Evolutionary conservation across 148 eudicot genomes (phyloP), one percentile per base, ranked within the genome.

Genomic region (Camellia granthamiana): DNA sequence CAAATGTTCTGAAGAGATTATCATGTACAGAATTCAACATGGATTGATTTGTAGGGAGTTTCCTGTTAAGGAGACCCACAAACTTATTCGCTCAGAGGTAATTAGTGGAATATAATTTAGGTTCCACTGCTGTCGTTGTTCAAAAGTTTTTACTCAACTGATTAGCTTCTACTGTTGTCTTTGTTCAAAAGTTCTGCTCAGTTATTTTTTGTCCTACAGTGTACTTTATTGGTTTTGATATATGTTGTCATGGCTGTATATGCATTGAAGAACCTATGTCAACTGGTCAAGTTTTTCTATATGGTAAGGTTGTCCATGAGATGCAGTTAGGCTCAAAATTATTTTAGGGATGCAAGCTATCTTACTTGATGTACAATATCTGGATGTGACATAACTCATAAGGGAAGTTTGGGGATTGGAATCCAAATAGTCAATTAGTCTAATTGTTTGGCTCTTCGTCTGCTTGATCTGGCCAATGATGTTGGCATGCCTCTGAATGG

Each of bases 61-160:
- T 62, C 93, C 89, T 55, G 99, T 91, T 14, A 93, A 93, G 82
- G 97, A 92, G 80, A 95, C 99, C 47, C 80, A 82, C 83, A 83
- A 69, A 82, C 79, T 91, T 12, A 84, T 91, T 15, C 97, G 99
- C 12, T 88, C 93, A 43, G 95, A 95, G 93, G 99, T 95, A 84
- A 83, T 61, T 51, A 62, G 23, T 18, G 1, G 74, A 63, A 60
- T 69, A 13, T 41, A 69, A 13, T 23, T 41, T 23, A 49, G 60
- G 11, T 83, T 55, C 11, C 47, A 7, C 41, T n/a, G 16, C 63
- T 60, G 15, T 67, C 19, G 23, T 23, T 65, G 30, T 14, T 30
- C 18, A 41, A 72, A 52, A 14, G 1, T 46, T n/a, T n/a, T 52
- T 71, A 7, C 15, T 11, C 38, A 30, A 30, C 38, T 30, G 38